Percentiles rank a stretch among this genome's conserved stretches.
Evolutionary conservation across 768 basidiomycete species (phyloP).

Genomic region (Pholiota conissans): DNA sequence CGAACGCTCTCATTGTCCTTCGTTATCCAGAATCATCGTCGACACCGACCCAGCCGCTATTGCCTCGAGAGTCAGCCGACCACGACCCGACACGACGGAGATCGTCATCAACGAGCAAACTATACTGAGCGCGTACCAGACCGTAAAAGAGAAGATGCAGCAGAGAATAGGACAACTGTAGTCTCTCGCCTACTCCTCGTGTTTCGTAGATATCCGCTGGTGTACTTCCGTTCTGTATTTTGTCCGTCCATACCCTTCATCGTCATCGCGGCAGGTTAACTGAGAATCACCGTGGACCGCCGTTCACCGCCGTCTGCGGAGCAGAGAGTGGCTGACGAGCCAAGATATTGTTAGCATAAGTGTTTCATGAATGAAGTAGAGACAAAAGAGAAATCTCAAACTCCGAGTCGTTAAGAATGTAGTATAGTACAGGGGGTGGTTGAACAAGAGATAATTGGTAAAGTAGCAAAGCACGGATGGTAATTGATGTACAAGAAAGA

Average conservation of each 20-base stretch:
- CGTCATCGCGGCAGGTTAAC: neutral
- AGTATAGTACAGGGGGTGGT: neutral
- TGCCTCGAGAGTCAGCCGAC: slow-evolving; percentile 89
- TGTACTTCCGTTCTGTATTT: slow-evolving; percentile 8
- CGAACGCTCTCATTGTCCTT: neutral
- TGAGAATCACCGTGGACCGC: neutral
- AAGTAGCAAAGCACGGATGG: neutral
- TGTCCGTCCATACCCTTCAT: slow-evolving; percentile 12
- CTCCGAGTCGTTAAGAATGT: neutral
- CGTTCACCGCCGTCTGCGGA: too few relatives aligned
- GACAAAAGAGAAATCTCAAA: neutral
- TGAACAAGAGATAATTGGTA: neutral
- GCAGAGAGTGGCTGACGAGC: too few relatives aligned
- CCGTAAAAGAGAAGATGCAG: slow-evolving; percentile 82
- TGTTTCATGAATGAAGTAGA: too few relatives aligned
- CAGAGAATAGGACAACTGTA: slow-evolving; percentile 80
- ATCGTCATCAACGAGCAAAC: slow-evolving; percentile 99
- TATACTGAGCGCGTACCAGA: slow-evolving; percentile 89
- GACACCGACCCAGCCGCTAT: slow-evolving; percentile 97
- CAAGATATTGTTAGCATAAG: too few relatives aligned
- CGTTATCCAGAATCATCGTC: slow-evolving; percentile 75
- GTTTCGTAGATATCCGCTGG: neutral
- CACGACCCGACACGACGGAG: slow-evolving; percentile 90
- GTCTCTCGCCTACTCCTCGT: slow-evolving; percentile 5
- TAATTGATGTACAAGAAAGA: neutral